These are phyloP conservation scores for Colletotrichum echinochloae DNA, from an alignment of 2,329 filamentous ascomycete species.

Conservation along the genomic window DNA sequence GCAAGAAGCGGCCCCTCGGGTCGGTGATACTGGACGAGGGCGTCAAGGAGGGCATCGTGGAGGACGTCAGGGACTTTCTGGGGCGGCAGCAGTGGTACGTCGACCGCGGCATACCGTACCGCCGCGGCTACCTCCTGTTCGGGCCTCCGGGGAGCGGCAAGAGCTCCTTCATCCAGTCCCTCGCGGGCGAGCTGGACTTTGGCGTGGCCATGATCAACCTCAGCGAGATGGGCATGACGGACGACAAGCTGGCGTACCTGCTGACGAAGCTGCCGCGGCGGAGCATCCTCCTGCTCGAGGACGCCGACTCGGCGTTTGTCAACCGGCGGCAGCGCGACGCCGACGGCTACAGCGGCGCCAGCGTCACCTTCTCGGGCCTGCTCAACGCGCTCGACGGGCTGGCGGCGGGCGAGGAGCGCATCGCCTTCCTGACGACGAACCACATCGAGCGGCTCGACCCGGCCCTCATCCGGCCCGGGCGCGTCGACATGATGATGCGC, in stretches of 20 bases:
- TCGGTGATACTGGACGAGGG: constrained; percentile 90
- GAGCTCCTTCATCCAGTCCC: constrained; percentile 94
- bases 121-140: constrained; percentile 88
- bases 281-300: constrained; percentile 86
- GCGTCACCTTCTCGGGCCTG: constrained; percentile 93
- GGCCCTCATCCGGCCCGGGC: constrained; percentile 88
- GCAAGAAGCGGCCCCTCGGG: constrained; percentile 86
- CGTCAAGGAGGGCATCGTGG: constrained; percentile 83
- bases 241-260: constrained; percentile 87
- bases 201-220: constrained; percentile 93
- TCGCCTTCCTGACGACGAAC: constrained; percentile 95
- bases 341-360: constrained; percentile 88
- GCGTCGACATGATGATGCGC: constrained; percentile 92
- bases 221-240: constrained; percentile 88
- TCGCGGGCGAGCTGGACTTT: constrained; percentile 93
- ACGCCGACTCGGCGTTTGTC: constrained; percentile 90
- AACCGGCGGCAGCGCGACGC: constrained; percentile 81
- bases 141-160: constrained; percentile 93
- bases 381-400: constrained; percentile 90
- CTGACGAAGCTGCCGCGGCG: constrained; percentile 86
- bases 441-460: constrained; percentile 91
- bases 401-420: constrained; percentile 93
- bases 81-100: constrained; percentile 87
- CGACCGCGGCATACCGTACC: constrained; percentile 93
- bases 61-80: constrained; percentile 86